Conservation (phyloP, 176 grass and related monocot species). For the Otatea glauca region DNA sequence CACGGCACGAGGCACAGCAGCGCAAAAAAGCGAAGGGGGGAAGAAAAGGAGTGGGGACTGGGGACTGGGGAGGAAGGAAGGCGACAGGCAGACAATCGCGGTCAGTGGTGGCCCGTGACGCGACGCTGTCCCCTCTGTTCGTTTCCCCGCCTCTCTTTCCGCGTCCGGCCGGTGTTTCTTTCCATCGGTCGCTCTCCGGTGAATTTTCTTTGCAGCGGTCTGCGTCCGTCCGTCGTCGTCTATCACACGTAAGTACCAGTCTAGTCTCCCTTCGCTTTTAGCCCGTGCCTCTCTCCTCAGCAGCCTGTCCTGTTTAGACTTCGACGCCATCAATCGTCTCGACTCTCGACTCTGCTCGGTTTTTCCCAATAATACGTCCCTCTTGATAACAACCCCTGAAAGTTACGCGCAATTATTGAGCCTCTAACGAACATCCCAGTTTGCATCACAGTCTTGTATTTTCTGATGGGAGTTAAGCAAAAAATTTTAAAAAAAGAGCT, state of each 20-base stretch:
- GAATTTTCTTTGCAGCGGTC: constrained; percentile 26
- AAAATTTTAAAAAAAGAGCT: no score
- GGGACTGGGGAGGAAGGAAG: background rate
- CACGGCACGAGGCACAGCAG: background rate
- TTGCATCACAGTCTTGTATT: background rate
- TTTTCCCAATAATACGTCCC: background rate
- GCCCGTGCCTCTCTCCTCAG: constrained; percentile 35
- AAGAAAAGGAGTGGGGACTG: background rate
- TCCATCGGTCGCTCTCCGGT: constrained; percentile 10
- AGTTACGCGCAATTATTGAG: background rate
- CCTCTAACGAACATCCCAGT: background rate
- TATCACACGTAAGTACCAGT: background rate
- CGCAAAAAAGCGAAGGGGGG: background rate
- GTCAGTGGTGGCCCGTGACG: constrained; percentile 46
- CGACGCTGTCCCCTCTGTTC: constrained; percentile 20
- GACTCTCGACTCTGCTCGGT: background rate
- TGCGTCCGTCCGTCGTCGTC: constrained; percentile 39
- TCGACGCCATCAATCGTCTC: background rate
- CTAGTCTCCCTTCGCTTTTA: constrained; percentile 5
- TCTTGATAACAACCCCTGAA: constrained; percentile 12
- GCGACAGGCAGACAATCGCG: constrained; percentile 35
- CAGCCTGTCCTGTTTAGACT: constrained; percentile 14
- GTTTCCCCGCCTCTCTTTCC: background rate
- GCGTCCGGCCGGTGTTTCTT: background rate
- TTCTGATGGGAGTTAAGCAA: background rate